phyloP scores from a whole-genome alignment of 352 stramenopile species.

The Thraustochytrium sp. region DNA sequence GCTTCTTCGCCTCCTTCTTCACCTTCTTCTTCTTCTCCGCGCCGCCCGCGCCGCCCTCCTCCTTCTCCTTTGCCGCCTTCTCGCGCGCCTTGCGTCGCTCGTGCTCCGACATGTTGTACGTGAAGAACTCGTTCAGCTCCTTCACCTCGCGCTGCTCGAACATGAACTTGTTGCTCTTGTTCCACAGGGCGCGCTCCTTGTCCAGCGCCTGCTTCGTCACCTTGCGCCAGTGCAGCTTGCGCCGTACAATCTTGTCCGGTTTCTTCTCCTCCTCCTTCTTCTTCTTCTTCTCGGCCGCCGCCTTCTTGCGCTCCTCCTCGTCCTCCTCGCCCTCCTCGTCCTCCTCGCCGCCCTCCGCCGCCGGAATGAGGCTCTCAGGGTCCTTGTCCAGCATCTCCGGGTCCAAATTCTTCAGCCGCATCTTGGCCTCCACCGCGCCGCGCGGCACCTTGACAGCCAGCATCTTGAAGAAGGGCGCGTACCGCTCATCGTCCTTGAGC shows the following conservation, averaged over 20 bases:
- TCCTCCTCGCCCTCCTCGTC: neutral
- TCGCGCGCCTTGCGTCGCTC: neutral
- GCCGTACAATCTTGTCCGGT: constrained; percentile 72
- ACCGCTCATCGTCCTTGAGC: constrained; percentile 36
- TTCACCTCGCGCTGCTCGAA: constrained; percentile 47
- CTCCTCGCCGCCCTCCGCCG: neutral
- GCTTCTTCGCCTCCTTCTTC: constrained; percentile 40
- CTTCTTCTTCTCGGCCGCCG: neutral
- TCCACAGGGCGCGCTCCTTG: constrained; percentile 26
- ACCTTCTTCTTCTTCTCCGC: constrained; percentile 20
- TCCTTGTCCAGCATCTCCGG: constrained; percentile 61
- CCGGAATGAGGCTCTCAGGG: constrained; percentile 45
- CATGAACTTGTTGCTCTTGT: constrained; percentile 46
- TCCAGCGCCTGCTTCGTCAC: constrained; percentile 39
- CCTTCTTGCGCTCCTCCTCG: neutral
- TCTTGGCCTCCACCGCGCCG: constrained; percentile 85
- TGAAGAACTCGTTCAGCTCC: constrained; percentile 39
- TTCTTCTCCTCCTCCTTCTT: constrained; percentile 73
- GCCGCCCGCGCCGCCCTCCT: constrained; percentile 51
- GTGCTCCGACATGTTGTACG: constrained; percentile 19
- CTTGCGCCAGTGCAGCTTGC: constrained; percentile 55
- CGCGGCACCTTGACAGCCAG: constrained; percentile 46
- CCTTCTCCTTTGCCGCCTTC: constrained; percentile 41
- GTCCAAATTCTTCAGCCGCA: constrained; percentile 69
- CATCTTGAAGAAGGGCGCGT: constrained; percentile 44